phyloP scores from a whole-genome alignment of 768 basidiomycete genomes.

The Rhodotorula diobovata region DNA sequence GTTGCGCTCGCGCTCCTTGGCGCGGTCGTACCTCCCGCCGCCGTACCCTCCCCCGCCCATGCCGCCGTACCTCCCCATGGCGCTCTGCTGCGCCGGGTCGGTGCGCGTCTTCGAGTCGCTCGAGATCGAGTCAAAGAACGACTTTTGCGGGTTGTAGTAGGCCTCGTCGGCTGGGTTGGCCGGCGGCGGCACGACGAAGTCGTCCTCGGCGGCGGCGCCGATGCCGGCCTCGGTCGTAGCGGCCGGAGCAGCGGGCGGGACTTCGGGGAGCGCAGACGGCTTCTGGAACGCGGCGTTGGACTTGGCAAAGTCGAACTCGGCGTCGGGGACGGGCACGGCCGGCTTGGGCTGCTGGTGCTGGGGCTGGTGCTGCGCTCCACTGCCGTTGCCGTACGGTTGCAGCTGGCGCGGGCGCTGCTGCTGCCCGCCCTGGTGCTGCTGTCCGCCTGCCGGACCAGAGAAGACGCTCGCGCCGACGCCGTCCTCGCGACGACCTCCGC shows the following conservation, averaged over 20 bases:
- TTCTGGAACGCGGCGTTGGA: slow-evolving; percentile 44
- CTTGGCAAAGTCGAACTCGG: slow-evolving; percentile 45
- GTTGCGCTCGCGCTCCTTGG: slow-evolving; percentile 40
- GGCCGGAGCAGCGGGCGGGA: background rate
- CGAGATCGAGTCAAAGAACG: slow-evolving; percentile 46
- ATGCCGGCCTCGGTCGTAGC: background rate
- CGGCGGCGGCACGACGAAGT: slow-evolving; percentile 29
- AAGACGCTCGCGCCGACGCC: slow-evolving; percentile 25
- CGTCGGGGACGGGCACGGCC: slow-evolving; percentile 26
- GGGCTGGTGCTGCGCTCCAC: no score
- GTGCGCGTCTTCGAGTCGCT: slow-evolving; percentile 41
- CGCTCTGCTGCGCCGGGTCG: slow-evolving; percentile 11
- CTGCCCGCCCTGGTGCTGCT: background rate
- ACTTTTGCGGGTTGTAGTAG: slow-evolving; percentile 42
- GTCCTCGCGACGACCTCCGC: slow-evolving; percentile 10
- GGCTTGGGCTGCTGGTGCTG: background rate
- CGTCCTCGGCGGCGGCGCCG: slow-evolving; percentile 5
- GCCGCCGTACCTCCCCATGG: slow-evolving; percentile 16
- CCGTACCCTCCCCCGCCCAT: slow-evolving; percentile 25
- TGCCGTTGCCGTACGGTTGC: slow-evolving; percentile 18
- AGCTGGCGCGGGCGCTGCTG: slow-evolving; percentile 1
- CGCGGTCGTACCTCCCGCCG: slow-evolving; percentile 37
- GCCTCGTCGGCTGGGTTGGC: slow-evolving; percentile 6
- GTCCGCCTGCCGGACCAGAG: background rate
- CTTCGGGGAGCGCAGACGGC: slow-evolving; percentile 7